Percentiles rank a stretch among this genome's conserved stretches.
phyloP scores from a whole-genome alignment of 192 early-diverging fungal genomes.

The Diversispora eburnea region DNA sequence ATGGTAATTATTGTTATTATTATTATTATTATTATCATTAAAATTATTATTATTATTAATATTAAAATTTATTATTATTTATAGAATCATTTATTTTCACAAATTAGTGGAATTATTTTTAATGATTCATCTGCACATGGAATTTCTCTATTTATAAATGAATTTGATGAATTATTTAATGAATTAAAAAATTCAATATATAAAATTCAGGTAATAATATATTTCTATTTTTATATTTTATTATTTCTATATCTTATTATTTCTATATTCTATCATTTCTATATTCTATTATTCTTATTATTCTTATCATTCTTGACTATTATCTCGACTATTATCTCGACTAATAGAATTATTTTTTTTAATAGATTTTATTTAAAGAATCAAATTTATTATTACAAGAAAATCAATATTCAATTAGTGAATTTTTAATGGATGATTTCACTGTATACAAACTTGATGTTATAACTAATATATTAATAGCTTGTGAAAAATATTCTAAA shows the following conservation, averaged over 20 bases:
- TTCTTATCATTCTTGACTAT: no score
- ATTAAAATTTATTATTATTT: no score
- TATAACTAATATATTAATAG: constrained; percentile 2
- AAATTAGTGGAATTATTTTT: background rate
- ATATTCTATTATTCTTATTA: no score
- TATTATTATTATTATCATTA: no score
- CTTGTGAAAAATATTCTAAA: constrained; percentile 13
- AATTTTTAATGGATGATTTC: background rate
- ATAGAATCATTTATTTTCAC: constrained; percentile 11
- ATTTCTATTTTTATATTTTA: background rate
- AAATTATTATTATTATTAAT: no score
- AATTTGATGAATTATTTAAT: constrained; percentile 17
- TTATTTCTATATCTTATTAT: no score
- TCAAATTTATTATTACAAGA: background rate
- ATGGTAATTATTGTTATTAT: background rate
- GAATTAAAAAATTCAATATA: background rate
- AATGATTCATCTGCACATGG: background rate
- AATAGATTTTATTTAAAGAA: background rate
- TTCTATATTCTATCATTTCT: no score
- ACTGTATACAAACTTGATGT: constrained; percentile 16
- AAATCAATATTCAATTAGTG: background rate
- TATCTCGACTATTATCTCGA: background rate
- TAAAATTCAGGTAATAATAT: constrained; percentile 4
- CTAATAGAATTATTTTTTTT: background rate
- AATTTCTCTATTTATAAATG: background rate